Base-by-base conservation (phyloP, 2,329 filamentous ascomycete species). In the Monosporascus cannonballus region DNA sequence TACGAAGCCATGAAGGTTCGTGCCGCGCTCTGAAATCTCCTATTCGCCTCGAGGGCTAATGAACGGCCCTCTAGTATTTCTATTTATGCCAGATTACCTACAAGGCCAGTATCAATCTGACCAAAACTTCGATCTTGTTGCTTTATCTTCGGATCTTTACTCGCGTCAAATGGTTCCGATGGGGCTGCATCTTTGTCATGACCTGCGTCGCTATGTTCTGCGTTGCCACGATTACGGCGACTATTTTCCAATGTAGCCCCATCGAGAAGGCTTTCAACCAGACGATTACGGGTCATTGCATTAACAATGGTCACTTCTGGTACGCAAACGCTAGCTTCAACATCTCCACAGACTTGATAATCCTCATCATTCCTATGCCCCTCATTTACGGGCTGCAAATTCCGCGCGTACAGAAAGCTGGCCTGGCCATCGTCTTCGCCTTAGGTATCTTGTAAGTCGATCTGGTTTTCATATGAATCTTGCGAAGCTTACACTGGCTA, bases 301-400 rank as follows among this genome's bases (percentile, higher is more conserved):
- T 74, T 45, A 56, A 70, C 50, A 71, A 70, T 51, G 64, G 64
- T 8, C 62, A 60, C 7, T 66, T 75, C 47, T 75, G 73, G 73
- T 73, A 71, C 44, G 69, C 69, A 11, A 75, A 73, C 50, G 69
- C 71, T 1, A 69, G 60, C 2, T 69, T 74, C 46, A 71, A 71
- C 37, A 74, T 75, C 36, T 48, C 66, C 5, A 74, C 72, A 14
- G 72, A 75, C 58, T 48, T 74, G 27, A 50, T 72, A 27, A 71
- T 75, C 34, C 60, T 75, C 11, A 48, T 68, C 4, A 63, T 71
- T 8, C 73, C 73, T 1, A 72, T 74, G 67, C 71, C 69, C 0
- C 66, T 71, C 2, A 67, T 75, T 14, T 69, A 64, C n/a, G 61
- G 61, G 1, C 61, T 75, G 14, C 67, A 73, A 48, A 61, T 75